Evolutionary conservation across 2,329 filamentous ascomycete genomes (phyloP), one percentile per base, ranked within the genome.

Genomic region (Fusarium nematophilum): DNA sequence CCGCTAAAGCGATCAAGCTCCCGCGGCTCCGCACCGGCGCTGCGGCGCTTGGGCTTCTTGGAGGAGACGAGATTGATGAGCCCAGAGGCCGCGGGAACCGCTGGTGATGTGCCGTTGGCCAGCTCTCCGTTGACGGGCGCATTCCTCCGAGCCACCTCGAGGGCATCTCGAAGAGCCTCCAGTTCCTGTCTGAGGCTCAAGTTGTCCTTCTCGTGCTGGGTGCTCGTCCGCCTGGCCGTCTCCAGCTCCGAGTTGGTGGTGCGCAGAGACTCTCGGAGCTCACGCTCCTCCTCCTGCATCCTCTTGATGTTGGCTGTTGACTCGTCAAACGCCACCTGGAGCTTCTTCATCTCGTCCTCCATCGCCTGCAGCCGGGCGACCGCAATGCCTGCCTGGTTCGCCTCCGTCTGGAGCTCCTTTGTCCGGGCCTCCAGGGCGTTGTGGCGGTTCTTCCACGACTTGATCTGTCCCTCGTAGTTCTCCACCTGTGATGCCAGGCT

Each of bases 21-120:
- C 67, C 92, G 90, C 56, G 87, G 87, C 75, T 97, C 93, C 14
- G 90, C 90, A 39, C 93, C 94, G 53, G 92, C 93, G 75, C 94
- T 98, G 65, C 95, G 87, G 71, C 95, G 86, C 83, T 98, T 97
- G 34, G 93, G 92, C 79, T 97, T 97, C 87, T 98, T 98, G 43
- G 92, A 94, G 3, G 94, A 91, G 21, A 99, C 95, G 27, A 99
- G 83, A 75, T 98, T 99, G 83, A 99, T 97, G 59, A 99, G 86
- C 34, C 93, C 93, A 72, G 84, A 90, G 25, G 85, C 80, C 48
- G 84, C 81, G 33, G 86, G 78, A 43, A 86, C 81, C 14, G 79
- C 74, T 9, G 68, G 61, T 36, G 72, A 70, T 17, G 68, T 67
- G 15, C 78, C 78, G 45, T 80, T 80, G 26, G 72, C 64, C 17